These are phyloP conservation scores for Colletotrichum tamarilloi DNA, from an alignment of 2,329 filamentous ascomycete species.

Conservation along the genomic window DNA sequence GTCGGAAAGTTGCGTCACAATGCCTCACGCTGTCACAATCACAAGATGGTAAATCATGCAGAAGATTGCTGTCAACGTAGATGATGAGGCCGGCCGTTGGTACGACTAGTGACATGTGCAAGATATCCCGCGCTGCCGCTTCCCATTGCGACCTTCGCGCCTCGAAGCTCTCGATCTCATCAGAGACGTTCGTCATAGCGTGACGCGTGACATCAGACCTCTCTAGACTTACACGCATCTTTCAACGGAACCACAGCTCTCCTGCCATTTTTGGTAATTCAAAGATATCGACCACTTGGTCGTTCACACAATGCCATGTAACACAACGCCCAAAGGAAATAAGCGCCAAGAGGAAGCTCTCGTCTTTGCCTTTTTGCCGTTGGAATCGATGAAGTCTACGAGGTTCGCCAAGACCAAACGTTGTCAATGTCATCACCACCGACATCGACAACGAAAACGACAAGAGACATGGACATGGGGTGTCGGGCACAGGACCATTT, in stretches of 20 bases:
- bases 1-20: background rate
- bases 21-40: background rate
- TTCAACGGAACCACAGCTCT: too few relatives aligned
- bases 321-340: background rate
- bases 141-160: conserved; percentile 17
- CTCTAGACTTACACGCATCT: too few relatives aligned
- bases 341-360: background rate
- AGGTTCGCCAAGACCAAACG: background rate
- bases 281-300: too few relatives aligned
- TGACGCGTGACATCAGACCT: background rate
- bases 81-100: too few relatives aligned
- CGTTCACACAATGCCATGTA: background rate
- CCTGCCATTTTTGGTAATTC: too few relatives aligned
- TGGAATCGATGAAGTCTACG: background rate
- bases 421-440: background rate
- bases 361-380: too few relatives aligned
- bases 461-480: background rate
- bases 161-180: background rate
- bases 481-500: background rate
- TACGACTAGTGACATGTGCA: background rate
- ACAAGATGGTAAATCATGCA: background rate
- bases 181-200: too few relatives aligned
- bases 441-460: background rate
- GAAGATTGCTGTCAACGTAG: too few relatives aligned
- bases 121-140: background rate